These are phyloP conservation scores for Tothia fuscella DNA, from an alignment of 2,329 filamentous ascomycete species.

Conservation along the genomic window DNA sequence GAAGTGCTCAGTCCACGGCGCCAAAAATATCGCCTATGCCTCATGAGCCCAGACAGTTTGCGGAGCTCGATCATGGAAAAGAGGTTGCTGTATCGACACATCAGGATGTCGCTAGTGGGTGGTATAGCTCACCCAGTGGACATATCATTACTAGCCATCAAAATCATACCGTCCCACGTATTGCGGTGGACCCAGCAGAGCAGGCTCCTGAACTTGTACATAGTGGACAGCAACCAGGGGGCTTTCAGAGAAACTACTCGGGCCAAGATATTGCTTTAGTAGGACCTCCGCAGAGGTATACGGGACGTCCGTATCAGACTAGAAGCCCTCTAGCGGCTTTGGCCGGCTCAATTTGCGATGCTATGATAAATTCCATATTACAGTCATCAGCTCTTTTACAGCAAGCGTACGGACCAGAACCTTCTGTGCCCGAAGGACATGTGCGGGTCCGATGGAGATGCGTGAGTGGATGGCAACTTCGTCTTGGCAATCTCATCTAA, in stretches of 20 bases:
- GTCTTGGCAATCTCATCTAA: slow-evolving; percentile 8
- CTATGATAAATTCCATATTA: not conserved
- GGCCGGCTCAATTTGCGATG: slow-evolving; percentile 1
- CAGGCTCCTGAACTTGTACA: slow-evolving; percentile 5
- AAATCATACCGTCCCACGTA: not conserved
- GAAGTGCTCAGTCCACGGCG: not conserved
- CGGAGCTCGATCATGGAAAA: not conserved
- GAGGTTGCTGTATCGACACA: not conserved
- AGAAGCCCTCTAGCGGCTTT: slow-evolving; percentile 1
- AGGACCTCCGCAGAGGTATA: not conserved
- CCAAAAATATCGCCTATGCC: not conserved
- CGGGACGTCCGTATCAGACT: not conserved
- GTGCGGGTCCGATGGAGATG: slow-evolving; percentile 26
- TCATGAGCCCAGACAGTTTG: not conserved
- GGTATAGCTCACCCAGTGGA: not conserved
- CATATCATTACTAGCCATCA: not conserved
- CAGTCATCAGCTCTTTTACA: not conserved
- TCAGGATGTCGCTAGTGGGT: not conserved
- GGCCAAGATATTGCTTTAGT: too few relatives aligned
- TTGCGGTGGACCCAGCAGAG: not conserved
- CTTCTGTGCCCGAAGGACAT: slow-evolving; percentile 18
- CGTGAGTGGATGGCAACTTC: slow-evolving; percentile 14
- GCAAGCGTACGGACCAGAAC: slow-evolving; percentile 19
- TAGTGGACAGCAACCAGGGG: not conserved
- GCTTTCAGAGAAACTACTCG: not conserved